Evolutionary conservation across 768 basidiomycete genomes (phyloP), one percentile per base, ranked within the genome.

Genomic region (Serendipita vermifera): DNA sequence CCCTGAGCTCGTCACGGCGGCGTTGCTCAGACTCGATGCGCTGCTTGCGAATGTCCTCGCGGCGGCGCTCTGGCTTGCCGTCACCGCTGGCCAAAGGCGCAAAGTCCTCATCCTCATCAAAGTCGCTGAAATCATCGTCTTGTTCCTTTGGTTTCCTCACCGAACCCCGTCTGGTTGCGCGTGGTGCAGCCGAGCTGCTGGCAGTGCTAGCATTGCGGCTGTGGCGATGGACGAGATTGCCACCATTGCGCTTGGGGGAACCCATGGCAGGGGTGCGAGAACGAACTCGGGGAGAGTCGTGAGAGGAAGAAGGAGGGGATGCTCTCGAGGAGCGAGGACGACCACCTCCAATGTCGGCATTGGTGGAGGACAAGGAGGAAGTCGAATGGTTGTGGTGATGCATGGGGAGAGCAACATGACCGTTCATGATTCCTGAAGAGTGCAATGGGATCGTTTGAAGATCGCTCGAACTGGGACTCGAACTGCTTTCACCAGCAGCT

Each of bases 1-100:
- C 90, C 56, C 91, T 77, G 66, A 94, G 85, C 71, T 94, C 91
- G 64, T 93, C 89, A 35, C 91, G 81, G 62, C 91, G 79, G 62
- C 89, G 76, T 75, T 93, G 87, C 74, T 91, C 88, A 24, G 87
- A 89, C 75, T 91, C 88, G 73, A 91, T 91, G 71, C 88, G 86
- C 73, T 90, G 87, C 67, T 82, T 81, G 67, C 88, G 86, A 64
- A 91, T 87, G 56, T 87, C 86, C 75, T 91, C 88, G 66, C 88
- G 85, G 70, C 87, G 87, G 41, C 77, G 77, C 62, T 38, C 40
- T 48, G 57, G 57, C 27, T 57, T 54, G 26, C 36, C 38, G 17
- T 39, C 27, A 31, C 33, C 29, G 3, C 13, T 27, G 22, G 38
- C 40, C 15, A n/a, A 27, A 27, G 31, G n/a, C n/a, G 40, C 5